phyloP scores from a whole-genome alignment of 441 rosid genomes.

The Rhodomyrtus psidioides region DNA sequence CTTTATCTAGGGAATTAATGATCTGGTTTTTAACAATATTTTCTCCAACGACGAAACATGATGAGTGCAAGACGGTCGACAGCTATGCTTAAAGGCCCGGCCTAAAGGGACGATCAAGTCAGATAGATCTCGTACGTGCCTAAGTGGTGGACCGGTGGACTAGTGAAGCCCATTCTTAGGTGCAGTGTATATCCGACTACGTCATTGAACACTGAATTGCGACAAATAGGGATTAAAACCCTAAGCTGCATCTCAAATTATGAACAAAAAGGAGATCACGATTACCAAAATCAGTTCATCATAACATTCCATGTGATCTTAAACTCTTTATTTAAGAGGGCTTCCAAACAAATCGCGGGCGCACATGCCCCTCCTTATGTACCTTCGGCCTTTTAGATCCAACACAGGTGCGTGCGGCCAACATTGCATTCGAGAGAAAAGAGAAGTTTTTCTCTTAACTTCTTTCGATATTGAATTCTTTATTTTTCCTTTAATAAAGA shows the following conservation, averaged over 20 bases:
- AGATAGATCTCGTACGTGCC: neutral
- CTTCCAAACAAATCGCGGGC: neutral
- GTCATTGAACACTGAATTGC: neutral
- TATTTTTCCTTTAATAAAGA: neutral
- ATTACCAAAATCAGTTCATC: neutral
- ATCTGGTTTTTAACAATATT: too few relatives aligned
- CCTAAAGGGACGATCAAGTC: too few relatives aligned
- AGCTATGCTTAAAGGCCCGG: too few relatives aligned
- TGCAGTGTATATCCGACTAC: neutral
- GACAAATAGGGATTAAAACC: neutral
- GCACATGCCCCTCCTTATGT: neutral
- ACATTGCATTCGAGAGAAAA: neutral
- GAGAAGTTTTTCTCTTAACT: neutral
- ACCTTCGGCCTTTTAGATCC: neutral
- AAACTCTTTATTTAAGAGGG: neutral
- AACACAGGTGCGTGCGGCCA: neutral
- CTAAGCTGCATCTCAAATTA: neutral
- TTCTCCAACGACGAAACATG: too few relatives aligned
- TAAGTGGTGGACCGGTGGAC: neutral
- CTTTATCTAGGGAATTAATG: too few relatives aligned
- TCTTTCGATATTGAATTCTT: too few relatives aligned
- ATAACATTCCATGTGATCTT: neutral
- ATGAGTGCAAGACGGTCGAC: too few relatives aligned
- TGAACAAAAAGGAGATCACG: neutral
- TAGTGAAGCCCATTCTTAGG: neutral